Conservation (phyloP, 2,329 filamentous ascomycete genomes). For the Colletotrichum musae region DNA sequence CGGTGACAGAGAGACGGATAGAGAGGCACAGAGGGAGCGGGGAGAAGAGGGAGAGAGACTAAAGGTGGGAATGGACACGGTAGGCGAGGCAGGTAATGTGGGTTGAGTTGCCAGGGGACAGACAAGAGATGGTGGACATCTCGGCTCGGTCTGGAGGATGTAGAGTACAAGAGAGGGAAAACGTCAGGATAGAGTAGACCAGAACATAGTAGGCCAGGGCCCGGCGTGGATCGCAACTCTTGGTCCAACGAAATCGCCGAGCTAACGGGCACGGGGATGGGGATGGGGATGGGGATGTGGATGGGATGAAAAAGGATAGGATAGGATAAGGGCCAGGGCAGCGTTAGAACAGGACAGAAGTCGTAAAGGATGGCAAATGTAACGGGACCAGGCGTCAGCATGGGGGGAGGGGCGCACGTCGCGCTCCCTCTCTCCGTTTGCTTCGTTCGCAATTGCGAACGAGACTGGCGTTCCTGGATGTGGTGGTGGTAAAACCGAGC, state of each 20-base stretch:
- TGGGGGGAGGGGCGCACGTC: slow-evolving; percentile 8
- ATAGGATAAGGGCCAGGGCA: slow-evolving; percentile 12
- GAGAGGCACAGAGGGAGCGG: too few relatives aligned
- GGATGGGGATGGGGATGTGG: slow-evolving; percentile 24
- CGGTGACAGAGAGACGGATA: background rate
- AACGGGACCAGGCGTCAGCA: slow-evolving; percentile 16
- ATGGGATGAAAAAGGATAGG: slow-evolving; percentile 15
- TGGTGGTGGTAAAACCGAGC: background rate
- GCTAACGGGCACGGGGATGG: slow-evolving; percentile 19
- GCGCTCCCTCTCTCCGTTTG: slow-evolving; percentile 28
- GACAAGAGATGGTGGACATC: background rate
- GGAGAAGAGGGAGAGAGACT: background rate
- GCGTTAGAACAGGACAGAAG: slow-evolving; percentile 20
- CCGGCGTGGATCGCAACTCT: slow-evolving; percentile 25
- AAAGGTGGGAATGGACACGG: slow-evolving; percentile 8
- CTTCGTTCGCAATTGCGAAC: slow-evolving; percentile 41
- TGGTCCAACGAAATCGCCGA: slow-evolving; percentile 24
- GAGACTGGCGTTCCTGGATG: slow-evolving; percentile 32
- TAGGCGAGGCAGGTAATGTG: slow-evolving; percentile 16
- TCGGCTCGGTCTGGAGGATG: slow-evolving; percentile 14
- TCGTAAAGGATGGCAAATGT: slow-evolving; percentile 21
- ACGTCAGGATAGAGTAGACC: slow-evolving; percentile 27
- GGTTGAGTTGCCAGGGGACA: slow-evolving; percentile 11
- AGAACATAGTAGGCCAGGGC: slow-evolving; percentile 12
- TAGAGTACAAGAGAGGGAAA: slow-evolving; percentile 17